phyloP scores from a whole-genome alignment of 1,284 basidiomycete genomes.

The Chalciporus sp. region DNA sequence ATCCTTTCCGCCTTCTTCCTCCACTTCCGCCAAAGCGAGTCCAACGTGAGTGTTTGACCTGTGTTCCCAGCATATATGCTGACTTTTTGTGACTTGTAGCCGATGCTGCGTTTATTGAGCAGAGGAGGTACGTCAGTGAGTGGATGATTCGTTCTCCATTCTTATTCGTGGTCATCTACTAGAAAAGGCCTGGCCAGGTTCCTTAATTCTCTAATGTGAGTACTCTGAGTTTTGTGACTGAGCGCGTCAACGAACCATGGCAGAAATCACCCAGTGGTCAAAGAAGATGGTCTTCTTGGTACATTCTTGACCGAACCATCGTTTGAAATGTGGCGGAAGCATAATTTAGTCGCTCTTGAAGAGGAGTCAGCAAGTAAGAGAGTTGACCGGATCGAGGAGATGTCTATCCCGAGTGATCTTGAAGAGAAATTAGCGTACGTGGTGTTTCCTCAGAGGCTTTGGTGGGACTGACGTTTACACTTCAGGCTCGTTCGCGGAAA shows the following conservation, averaged over 20 bases:
- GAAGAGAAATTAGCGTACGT: constrained; percentile 83
- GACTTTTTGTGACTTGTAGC: constrained; percentile 44
- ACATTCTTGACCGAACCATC: constrained; percentile 82
- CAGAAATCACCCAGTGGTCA: constrained; percentile 89
- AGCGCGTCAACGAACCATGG: not conserved
- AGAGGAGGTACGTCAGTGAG: constrained; percentile 60
- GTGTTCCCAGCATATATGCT: constrained; percentile 3
- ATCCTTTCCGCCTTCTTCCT: constrained; percentile 93
- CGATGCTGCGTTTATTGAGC: constrained; percentile 87
- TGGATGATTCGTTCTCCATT: not conserved
- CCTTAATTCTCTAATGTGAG: constrained; percentile 76
- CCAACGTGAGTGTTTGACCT: constrained; percentile 61
- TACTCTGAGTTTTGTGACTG: constrained; percentile 8
- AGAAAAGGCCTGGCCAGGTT: constrained; percentile 85
- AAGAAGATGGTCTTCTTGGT: constrained; percentile 80
- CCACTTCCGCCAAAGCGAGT: constrained; percentile 88
- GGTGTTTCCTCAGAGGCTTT: not conserved
- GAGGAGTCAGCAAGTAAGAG: constrained; percentile 86
- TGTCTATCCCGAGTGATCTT: constrained; percentile 88
- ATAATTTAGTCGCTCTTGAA: constrained; percentile 70
- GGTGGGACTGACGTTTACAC: constrained; percentile 7
- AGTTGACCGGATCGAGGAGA: constrained; percentile 83
- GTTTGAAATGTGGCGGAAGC: constrained; percentile 86
- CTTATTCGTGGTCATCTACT: constrained; percentile 4
- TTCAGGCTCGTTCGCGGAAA: constrained; percentile 69